phyloP scores from a whole-genome alignment of 2,329 filamentous ascomycete genomes.

The Shiraia bambusicola region DNA sequence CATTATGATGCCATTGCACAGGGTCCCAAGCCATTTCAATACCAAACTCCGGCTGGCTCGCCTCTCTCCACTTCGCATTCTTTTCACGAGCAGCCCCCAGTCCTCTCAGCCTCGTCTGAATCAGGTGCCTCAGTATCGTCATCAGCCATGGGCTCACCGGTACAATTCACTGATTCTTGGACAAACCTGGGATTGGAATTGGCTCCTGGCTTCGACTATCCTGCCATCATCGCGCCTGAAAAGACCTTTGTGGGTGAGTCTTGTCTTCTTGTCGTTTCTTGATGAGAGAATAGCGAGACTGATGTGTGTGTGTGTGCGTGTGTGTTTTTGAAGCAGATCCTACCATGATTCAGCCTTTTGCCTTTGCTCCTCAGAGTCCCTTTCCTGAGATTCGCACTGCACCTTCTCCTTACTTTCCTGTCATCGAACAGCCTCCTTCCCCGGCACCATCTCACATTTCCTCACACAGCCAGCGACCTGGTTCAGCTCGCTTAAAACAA shows the following conservation, averaged over 20 bases:
- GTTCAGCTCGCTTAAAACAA: slow-evolving; percentile 48
- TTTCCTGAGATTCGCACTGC: slow-evolving; percentile 45
- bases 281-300: too few species aligned
- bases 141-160: slow-evolving; percentile 54
- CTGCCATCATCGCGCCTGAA: slow-evolving; percentile 49
- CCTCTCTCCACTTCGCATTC: slow-evolving; percentile 50
- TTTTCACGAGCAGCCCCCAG: slow-evolving; percentile 50
- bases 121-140: slow-evolving; percentile 55
- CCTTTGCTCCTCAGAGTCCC: slow-evolving; percentile 45
- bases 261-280: too few species aligned
- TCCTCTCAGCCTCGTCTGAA: slow-evolving; percentile 52
- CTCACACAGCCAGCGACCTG: slow-evolving; percentile 46
- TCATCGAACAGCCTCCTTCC: slow-evolving; percentile 57
- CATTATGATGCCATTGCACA: slow-evolving; percentile 40
- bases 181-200: slow-evolving; percentile 60
- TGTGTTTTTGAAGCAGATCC: slow-evolving; percentile 54
- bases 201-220: slow-evolving; percentile 59
- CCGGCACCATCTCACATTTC: slow-evolving; percentile 63
- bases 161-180: slow-evolving; percentile 64
- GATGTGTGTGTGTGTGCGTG: too few species aligned
- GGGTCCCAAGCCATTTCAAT: slow-evolving; percentile 41
- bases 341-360: slow-evolving; percentile 58
- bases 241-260: slow-evolving; percentile 56
- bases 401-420: slow-evolving; percentile 46
- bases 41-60: slow-evolving; percentile 45